A percentile compares a stretch with the other conserved stretches of the same genome.
Conservation (phyloP, 2,329 filamentous ascomycete genomes). For the Huntiella savannae region DNA sequence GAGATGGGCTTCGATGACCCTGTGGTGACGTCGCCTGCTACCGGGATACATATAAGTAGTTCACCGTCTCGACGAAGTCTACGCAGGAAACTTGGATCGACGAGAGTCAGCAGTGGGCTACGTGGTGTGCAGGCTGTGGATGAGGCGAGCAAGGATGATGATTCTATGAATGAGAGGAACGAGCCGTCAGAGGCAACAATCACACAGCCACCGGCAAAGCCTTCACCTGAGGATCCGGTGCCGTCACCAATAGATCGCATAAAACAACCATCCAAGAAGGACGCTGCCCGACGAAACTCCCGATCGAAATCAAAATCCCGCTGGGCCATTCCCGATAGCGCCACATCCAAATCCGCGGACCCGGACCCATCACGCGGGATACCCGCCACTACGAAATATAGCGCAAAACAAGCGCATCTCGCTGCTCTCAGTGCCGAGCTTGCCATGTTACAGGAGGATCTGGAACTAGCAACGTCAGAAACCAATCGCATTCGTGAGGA, state of each 20-base stretch:
- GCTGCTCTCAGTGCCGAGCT: slow-evolving; percentile 37
- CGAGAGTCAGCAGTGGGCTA: slow-evolving; percentile 29
- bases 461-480: slow-evolving; percentile 36
- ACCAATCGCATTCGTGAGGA: slow-evolving; percentile 30
- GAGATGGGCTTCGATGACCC: slow-evolving; percentile 30
- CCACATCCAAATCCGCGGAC: slow-evolving; percentile 6
- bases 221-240: not conserved
- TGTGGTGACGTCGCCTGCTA: slow-evolving; percentile 33
- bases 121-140: not conserved
- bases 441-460: slow-evolving; percentile 35
- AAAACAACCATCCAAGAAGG: not conserved
- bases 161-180: not conserved
- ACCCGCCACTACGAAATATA: slow-evolving; percentile 22
- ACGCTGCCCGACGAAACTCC: not conserved
- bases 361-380: slow-evolving; percentile 23
- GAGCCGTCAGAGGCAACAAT: not conserved
- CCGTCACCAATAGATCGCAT: not conserved
- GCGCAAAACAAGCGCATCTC: slow-evolving; percentile 31
- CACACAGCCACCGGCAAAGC: not conserved
- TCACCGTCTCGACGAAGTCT: slow-evolving; percentile 6
- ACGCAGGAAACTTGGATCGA: slow-evolving; percentile 15
- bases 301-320: slow-evolving; percentile 2
- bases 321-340: not conserved
- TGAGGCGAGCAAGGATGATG: not conserved
- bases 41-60: slow-evolving; percentile 28